Base-by-base conservation (phyloP, 345 rosid species). In the Euphorbia lathyris region DNA sequence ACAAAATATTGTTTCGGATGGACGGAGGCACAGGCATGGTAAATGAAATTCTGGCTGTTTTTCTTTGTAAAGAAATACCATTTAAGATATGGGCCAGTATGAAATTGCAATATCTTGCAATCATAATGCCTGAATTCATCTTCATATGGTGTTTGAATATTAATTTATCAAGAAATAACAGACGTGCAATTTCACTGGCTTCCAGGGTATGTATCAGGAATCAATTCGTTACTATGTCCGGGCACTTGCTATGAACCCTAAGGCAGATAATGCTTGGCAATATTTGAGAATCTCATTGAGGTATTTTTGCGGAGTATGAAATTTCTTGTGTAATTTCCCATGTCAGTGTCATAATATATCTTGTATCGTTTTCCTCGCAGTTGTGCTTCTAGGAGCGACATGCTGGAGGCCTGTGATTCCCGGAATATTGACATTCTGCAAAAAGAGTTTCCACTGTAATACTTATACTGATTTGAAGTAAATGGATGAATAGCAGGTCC, bases 251-350 rank as follows among this genome's bases (percentile, higher is more conserved):
- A 90, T 96, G 99, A 96, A 96, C 76, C 99, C 99, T 20, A 96
- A 96, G 80, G 98, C 99, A 22, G 99, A 96, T 68, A 96, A 96
- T 73, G 99, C 96, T 20, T 96, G 98, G 97, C 99, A 92, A 67
- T 96, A 92, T 84, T 80, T 96, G 86, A 86, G 94, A 72, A 90
- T 96, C 72, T 96, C 99, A 23, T 79, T 96, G 66, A 90, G 99
- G 99, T 96, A 84, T 53, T 74, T 36, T 36, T 4, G 3, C 9
- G 22, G 59, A 0, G 26, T 36, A 16, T 17, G 20, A 13, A 12
- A 17, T 22, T 3, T 48, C 23, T 58, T 34, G 25, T 47, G 1
- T n/a, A 17, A 57, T 51, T 17, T 36, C 51, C 11, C 4, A 12
- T 4, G 66, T 60, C 9, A 45, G 23, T 34, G 19, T 26, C 36